These are phyloP conservation scores for Flaveria robusta DNA, from an alignment of 129 eudicot species.

Conservation along the genomic window DNA sequence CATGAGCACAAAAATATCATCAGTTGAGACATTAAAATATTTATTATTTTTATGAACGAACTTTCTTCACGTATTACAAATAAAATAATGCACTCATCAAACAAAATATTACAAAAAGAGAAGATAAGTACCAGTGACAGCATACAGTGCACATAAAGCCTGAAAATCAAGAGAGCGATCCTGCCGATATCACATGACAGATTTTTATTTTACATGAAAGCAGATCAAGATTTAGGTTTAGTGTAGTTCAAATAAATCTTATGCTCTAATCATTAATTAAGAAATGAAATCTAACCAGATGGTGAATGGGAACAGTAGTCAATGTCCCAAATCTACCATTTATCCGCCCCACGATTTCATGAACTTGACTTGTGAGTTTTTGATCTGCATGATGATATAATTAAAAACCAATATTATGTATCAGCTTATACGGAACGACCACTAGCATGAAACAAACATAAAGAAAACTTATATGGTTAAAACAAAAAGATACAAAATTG, in stretches of 20 bases:
- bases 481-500: conserved; percentile 22
- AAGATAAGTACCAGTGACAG: conserved; percentile 70
- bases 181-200: conserved; percentile 47
- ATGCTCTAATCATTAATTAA: not conserved
- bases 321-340: conserved; percentile 92
- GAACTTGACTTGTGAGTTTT: conserved; percentile 97
- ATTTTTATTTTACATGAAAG: no score
- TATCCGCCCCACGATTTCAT: conserved; percentile 93
- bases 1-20: conserved; percentile 3
- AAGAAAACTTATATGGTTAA: not conserved
- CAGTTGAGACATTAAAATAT: not conserved
- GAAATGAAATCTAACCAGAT: conserved; percentile 65
- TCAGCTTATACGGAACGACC: conserved; percentile 7
- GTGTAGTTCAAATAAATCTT: not conserved
- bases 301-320: conserved; percentile 87
- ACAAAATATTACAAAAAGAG: not conserved
- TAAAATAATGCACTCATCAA: not conserved
- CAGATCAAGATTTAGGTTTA: not conserved
- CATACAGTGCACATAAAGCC: conserved; percentile 85
- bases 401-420: conserved; percentile 22
- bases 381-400: conserved; percentile 58
- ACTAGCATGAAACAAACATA: conserved; percentile 1
- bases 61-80: not conserved
- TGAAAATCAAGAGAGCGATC: conserved; percentile 88
- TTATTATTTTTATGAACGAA: not conserved